Evolutionary conservation across 306 rosid genomes (phyloP), one percentile per base, ranked within the genome.

Genomic region (Urtica urens): DNA sequence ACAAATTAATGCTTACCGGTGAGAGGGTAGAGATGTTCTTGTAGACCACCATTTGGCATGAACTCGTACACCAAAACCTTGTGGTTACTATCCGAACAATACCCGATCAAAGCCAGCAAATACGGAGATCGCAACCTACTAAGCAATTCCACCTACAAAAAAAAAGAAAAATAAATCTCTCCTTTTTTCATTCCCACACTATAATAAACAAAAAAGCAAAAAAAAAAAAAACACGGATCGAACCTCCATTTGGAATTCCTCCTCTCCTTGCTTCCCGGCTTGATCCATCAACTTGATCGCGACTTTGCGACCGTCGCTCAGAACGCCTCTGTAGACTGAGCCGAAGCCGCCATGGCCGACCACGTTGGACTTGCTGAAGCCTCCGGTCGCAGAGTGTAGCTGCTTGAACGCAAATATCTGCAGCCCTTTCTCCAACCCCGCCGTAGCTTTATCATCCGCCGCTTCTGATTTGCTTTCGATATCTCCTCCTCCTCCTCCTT

Each of bases 341-440:
- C 95, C 97, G 43, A 81, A 90, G 31, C 94, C 81, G 26, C 95
- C 97, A 52, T 81, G 88, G 25, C 95, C 97, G 39, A 81, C 71
- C 63, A 90, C 94, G 60, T 81, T 79, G 38, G 94, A 79, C 80
- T 81, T 84, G 80, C 92, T 81, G 71, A 84, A 90, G 34, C 92
- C 85, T 21, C 87, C 72, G 2, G 95, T 78, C 7, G 97, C 92
- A 38, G 95, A 90, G 74, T 84, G 81, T 29, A 90, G 77, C 67
- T 84, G 97, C 85, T 84, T 84, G 75, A 76, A 90, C 46, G 94
- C 72, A 78, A 84, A 90, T 22, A 84, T 74, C 63, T 63, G 78
- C 57, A 73, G 80, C 41, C 97, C 95, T 49, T 81, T 74, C 55
- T 71, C 81, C 22, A 72, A 29, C 27, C 27, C 12, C 10, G 53